These are phyloP conservation scores for Sarocladiaceae sp. DNA, from an alignment of 2,329 filamentous ascomycete genomes.

Conservation along the genomic window DNA sequence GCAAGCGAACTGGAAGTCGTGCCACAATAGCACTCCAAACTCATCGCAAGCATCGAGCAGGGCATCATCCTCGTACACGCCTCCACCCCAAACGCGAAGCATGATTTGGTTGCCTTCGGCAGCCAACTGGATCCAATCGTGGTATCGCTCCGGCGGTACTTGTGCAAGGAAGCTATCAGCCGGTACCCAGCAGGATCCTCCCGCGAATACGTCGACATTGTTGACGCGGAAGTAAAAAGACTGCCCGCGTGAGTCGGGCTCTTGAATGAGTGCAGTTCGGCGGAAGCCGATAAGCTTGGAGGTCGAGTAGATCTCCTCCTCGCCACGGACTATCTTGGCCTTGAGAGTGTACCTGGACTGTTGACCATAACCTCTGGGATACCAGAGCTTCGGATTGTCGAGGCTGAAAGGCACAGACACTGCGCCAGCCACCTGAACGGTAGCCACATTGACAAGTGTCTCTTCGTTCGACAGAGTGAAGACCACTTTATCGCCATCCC, in stretches of 20 bases:
- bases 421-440: conserved; percentile 46
- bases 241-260: conserved; percentile 56
- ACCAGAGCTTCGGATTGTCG: conserved; percentile 60
- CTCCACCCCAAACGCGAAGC: conserved; percentile 70
- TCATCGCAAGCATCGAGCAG: conserved; percentile 72
- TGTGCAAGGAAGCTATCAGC: conserved; percentile 70
- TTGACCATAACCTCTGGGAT: conserved; percentile 64
- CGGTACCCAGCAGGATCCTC: conserved; percentile 76
- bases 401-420: conserved; percentile 12
- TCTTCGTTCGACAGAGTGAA: conserved; percentile 21
- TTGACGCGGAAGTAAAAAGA: conserved; percentile 74
- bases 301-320: conserved; percentile 42
- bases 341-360: conserved; percentile 64
- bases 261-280: conserved; percentile 51
- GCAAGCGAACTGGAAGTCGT: conserved; percentile 75
- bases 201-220: conserved; percentile 66
- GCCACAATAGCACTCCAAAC: conserved; percentile 70
- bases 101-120: conserved; percentile 71
- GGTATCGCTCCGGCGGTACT: conserved; percentile 57
- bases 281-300: conserved; percentile 63
- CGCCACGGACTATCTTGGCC: conserved; percentile 45
- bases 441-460: conserved; percentile 57
- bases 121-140: conserved; percentile 66
- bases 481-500: conserved; percentile 18
- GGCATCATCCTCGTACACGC: conserved; percentile 65